Base-by-base conservation (phyloP, 1,284 basidiomycete species). In the Singerocomus inundabilis region DNA sequence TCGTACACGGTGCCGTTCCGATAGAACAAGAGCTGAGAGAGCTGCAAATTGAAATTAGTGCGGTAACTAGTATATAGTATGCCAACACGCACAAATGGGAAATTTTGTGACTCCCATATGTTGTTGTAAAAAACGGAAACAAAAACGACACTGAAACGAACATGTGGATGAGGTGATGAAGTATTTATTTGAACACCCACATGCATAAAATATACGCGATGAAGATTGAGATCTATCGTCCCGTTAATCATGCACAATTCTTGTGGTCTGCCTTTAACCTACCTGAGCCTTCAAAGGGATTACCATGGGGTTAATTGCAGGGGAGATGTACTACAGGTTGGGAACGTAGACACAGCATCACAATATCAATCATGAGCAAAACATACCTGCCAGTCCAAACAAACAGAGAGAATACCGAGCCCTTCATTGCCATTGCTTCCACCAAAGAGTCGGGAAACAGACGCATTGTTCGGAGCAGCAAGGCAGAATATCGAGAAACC, bases 401-500 rank as follows among this genome's bases (percentile, higher is more conserved):
- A 79, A 52, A 82, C 59, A 6, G 76, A 72, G 24, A 79, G 59
- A 31, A 80, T 52, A 8, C 76, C 78, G 25, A 80, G 70, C 15
- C 78, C 79, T 60, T 84, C 77, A 52, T 85, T 82, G 53, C 80
- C 81, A 54, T 79, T 78, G 5, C 72, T 78, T 25, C 82, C 81
- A 37, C 82, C 82, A 46, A 85, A 84, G 2, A 85, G 61, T 30
- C 75, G 74, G 2, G 81, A 77, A 58, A 84, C 75, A 24, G 74
- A 64, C 0, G 70, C 54, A 21, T 66, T 77, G 18, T 69, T 65
- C 44, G 73, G 81, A 51, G 76, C 72, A 8, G 80, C 82, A 15
- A 85, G 67, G 54, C 84, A 85, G 62, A 84, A 77, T 29, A 85
- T 74, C 1, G 67, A 79, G 30, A 80, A 54, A 4, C 78, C 78